A percentile compares a stretch with the other conserved stretches of the same genome.
Evolutionary conservation across 1,284 basidiomycete genomes (phyloP).

Genomic region (Cutaneotrichosporon mucoides): DNA sequence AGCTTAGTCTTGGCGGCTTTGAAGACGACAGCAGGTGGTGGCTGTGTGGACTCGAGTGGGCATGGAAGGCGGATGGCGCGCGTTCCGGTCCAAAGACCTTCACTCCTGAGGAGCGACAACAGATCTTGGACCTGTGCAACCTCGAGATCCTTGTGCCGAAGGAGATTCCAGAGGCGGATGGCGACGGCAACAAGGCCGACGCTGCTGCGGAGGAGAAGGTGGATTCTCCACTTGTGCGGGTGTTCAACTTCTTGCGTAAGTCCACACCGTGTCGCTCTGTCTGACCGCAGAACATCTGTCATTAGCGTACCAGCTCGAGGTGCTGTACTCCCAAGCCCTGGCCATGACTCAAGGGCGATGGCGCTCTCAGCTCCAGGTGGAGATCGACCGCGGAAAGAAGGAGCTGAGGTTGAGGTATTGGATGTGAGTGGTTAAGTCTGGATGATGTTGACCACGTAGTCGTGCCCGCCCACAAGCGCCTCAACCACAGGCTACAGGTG

Average conservation of each 20-base stretch:
- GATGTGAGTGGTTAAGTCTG: constrained; percentile 14
- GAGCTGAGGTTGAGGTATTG: constrained; percentile 37
- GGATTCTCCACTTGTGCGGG: constrained; percentile 39
- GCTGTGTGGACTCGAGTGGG: constrained; percentile 43
- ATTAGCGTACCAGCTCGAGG: constrained; percentile 41
- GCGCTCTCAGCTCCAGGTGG: constrained; percentile 35
- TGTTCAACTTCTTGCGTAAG: constrained; percentile 44
- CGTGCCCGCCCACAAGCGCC: constrained; percentile 16
- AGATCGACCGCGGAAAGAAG: constrained; percentile 34
- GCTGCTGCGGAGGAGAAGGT: constrained; percentile 8
- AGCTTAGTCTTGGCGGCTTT: constrained; percentile 40
- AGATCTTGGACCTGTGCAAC: constrained; percentile 42
- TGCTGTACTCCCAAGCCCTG: constrained; percentile 37
- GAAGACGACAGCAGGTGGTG: constrained; percentile 40
- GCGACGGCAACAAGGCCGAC: not conserved
- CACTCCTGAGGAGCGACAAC: constrained; percentile 32
- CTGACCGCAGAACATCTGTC: constrained; percentile 36
- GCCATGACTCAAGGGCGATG: constrained; percentile 32
- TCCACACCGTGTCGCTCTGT: not conserved
- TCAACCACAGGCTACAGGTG: not conserved
- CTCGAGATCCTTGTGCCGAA: constrained; percentile 30
- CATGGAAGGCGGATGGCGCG: constrained; percentile 29
- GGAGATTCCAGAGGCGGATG: constrained; percentile 5
- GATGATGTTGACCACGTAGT: constrained; percentile 3
- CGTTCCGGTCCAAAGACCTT: constrained; percentile 12